These are phyloP conservation scores for Houttuynia cordata DNA, from an alignment of 164 flowering plant genomes.

Conservation along the genomic window DNA sequence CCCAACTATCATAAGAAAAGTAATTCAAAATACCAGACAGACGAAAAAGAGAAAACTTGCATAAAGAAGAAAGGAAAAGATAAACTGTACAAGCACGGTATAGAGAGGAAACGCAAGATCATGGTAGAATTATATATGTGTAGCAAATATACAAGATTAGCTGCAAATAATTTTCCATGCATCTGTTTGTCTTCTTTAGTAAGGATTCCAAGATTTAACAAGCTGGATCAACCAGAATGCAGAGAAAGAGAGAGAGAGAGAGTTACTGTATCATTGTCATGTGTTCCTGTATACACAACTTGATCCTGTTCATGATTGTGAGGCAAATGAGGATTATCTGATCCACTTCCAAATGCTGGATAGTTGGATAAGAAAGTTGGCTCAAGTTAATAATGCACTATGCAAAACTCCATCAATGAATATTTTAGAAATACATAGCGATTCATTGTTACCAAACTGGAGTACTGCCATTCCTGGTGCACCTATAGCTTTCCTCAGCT, in stretches of 20 bases:
- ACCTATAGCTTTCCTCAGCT: conserved; percentile 70
- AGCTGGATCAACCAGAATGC: background rate
- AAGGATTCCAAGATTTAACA: background rate
- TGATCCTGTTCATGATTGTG: conserved; percentile 89
- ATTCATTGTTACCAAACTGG: conserved; percentile 70
- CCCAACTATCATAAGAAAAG: background rate
- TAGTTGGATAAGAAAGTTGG: too few relatives aligned
- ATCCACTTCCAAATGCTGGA: conserved; percentile 77
- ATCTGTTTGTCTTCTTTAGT: background rate
- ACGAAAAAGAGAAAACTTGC: too few relatives aligned
- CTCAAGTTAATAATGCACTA: background rate
- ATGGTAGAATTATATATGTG: too few relatives aligned
- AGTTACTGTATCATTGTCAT: conserved; percentile 94
- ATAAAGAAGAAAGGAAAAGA: too few relatives aligned
- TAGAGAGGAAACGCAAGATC: too few relatives aligned
- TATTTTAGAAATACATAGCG: background rate
- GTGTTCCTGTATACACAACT: conserved; percentile 97
- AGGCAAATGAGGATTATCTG: conserved; percentile 85
- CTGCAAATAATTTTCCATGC: background rate
- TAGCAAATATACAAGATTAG: too few relatives aligned
- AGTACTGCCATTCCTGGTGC: conserved; percentile 99
- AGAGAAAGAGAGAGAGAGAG: background rate
- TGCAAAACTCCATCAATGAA: background rate
- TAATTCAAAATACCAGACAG: too few relatives aligned
- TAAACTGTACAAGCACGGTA: too few relatives aligned